Evolutionary conservation across 768 basidiomycete species (phyloP).

Genomic region (Multifurca ochricompacta): DNA sequence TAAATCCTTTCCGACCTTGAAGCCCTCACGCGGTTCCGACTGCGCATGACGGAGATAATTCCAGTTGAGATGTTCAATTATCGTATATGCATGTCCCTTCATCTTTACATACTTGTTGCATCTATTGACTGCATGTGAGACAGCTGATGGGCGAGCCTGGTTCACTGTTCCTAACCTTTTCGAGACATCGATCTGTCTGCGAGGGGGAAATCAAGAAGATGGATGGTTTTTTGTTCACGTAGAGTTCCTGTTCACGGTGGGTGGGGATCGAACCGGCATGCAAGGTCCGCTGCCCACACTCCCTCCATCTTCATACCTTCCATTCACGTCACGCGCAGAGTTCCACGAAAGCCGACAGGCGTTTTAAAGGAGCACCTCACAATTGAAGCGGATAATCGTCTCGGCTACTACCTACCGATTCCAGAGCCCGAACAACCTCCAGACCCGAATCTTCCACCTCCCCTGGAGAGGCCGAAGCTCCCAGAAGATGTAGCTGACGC

Average conservation of each 20-base stretch:
- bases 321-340: slow-evolving; percentile 34
- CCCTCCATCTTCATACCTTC: neutral
- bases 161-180: slow-evolving; percentile 71
- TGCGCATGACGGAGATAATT: slow-evolving; percentile 70
- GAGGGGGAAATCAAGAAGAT: slow-evolving; percentile 58
- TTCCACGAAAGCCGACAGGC: slow-evolving; percentile 60
- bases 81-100: slow-evolving; percentile 44
- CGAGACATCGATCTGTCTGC: slow-evolving; percentile 64
- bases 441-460: slow-evolving; percentile 35
- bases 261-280: slow-evolving; percentile 63
- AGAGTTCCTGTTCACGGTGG: slow-evolving; percentile 64
- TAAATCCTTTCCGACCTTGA: slow-evolving; percentile 67
- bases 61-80: slow-evolving; percentile 76
- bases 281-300: slow-evolving; percentile 44
- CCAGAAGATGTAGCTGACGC: slow-evolving; percentile 63
- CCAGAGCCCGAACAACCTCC: slow-evolving; percentile 26
- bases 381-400: slow-evolving; percentile 62
- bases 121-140: neutral
- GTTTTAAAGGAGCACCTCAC: slow-evolving; percentile 58
- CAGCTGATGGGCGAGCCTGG: slow-evolving; percentile 71
- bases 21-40: slow-evolving; percentile 66
- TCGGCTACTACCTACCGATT: slow-evolving; percentile 53
- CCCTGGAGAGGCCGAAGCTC: slow-evolving; percentile 35
- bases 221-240: slow-evolving; percentile 84
- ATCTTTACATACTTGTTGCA: slow-evolving; percentile 22